Base-by-base conservation (phyloP, 768 basidiomycete species). In the Gloeophyllum trabeum region DNA sequence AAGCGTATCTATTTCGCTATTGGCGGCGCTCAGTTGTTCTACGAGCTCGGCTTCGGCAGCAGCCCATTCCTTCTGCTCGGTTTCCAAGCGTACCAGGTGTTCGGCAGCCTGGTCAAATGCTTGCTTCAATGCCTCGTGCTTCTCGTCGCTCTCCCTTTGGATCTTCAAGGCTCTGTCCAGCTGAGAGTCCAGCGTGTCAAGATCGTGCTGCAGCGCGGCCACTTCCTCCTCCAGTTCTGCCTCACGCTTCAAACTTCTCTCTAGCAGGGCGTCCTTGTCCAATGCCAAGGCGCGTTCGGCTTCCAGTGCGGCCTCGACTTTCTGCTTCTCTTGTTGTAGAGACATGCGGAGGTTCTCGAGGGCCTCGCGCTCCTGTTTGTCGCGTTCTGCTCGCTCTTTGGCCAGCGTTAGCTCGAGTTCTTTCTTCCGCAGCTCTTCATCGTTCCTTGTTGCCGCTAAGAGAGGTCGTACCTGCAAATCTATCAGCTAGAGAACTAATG, bases 371-470 rank as follows among this genome's bases (percentile, higher is more conserved):
- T 93, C 94, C 44, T 71, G 71, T 50, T 84, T 78, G 44, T 98
- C 94, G 22, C 83, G 74, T 54, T 93, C 89, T 0, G 89, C 90
- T 5, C 85, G 70, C 54, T 96, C 91, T 54, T 80, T 84, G 42
- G 79, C 73, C 38, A 91, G 63, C 1, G 73, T 65, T 10, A 97
- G 65, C 54, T 99, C 96, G 1, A 79, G 69, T 42, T 91, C 87
- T 58, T 94, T 94, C 59, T 76, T 73, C 13, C 85, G 73, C 4
- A 98, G 71, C 56, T 94, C 94, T 30, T 93, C 91, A 54, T 98
- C 94, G 48, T 79, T 85, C 14, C 91, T 70, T 1, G 94, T 94
- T 0, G 93, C 93, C 18, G 89, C 89, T 23, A 99, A 72, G 12
- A 98, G 60, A 0, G 96, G 96, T 24, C 93, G 85, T 16, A 99